These are phyloP conservation scores for Haplosporangium sp. DNA, from an alignment of 371 early-diverging fungal species.

Conservation along the genomic window DNA sequence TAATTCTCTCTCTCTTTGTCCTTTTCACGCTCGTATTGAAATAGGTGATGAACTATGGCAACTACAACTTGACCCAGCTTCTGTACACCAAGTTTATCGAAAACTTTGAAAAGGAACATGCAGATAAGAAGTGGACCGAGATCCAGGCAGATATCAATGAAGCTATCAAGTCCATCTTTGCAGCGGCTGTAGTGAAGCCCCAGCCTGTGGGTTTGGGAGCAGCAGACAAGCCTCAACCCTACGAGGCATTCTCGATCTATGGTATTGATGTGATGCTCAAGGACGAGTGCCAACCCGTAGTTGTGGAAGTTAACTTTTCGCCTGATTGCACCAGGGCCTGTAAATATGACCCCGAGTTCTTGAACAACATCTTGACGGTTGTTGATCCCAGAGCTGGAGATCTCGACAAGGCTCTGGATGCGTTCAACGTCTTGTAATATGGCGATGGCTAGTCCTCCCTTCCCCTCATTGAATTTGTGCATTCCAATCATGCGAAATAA, in stretches of 20 bases:
- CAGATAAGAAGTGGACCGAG: conserved; percentile 55
- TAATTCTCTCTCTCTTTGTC: neutral
- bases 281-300: conserved; percentile 60
- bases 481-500: no score
- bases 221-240: conserved; percentile 33
- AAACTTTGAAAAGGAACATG: conserved; percentile 67
- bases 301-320: conserved; percentile 67
- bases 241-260: conserved; percentile 64
- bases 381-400: conserved; percentile 61
- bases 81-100: conserved; percentile 67
- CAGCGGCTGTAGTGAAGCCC: conserved; percentile 59
- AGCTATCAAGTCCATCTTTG: conserved; percentile 63
- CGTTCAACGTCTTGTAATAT: conserved; percentile 64
- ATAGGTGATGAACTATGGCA: conserved; percentile 65
- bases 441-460: no score
- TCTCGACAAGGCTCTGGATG: conserved; percentile 59
- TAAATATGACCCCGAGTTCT: conserved; percentile 67
- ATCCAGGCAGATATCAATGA: conserved; percentile 64
- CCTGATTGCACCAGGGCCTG: conserved; percentile 70
- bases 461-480: no score
- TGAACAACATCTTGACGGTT: conserved; percentile 64
- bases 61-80: conserved; percentile 67
- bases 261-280: conserved; percentile 70
- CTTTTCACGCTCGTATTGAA: neutral
- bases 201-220: conserved; percentile 62